Evolutionary conservation across 2,329 filamentous ascomycete species (phyloP).

Genomic region (Laburnicola sp.): DNA sequence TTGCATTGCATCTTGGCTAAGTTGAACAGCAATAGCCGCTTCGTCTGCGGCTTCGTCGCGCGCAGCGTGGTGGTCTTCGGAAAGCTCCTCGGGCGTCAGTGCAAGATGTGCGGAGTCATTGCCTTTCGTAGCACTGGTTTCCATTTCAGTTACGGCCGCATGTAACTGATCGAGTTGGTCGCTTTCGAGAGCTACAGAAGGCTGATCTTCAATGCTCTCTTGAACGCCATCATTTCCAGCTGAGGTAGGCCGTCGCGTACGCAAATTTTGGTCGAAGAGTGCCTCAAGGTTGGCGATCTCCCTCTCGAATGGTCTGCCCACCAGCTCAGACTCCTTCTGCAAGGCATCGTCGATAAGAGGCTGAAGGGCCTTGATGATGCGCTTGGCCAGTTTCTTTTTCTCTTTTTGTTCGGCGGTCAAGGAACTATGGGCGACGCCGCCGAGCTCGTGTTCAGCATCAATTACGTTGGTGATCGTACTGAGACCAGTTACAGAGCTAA

Average conservation of each 20-base stretch:
- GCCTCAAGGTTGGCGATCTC: conserved; percentile 74
- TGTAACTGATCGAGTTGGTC: conserved; percentile 5
- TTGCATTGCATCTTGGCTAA: conserved; percentile 35
- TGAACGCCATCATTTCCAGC: conserved; percentile 26
- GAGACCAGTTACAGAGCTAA: conserved; percentile 58
- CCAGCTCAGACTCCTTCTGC: conserved; percentile 79
- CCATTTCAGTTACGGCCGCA: neutral
- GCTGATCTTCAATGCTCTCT: conserved; percentile 25
- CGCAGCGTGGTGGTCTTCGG: conserved; percentile 28
- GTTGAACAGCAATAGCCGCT: conserved; percentile 41
- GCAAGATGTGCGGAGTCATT: conserved; percentile 32
- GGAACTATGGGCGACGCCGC: conserved; percentile 46
- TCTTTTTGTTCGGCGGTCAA: conserved; percentile 71
- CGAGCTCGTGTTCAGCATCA: conserved; percentile 49
- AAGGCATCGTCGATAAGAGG: conserved; percentile 75
- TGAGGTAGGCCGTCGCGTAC: conserved; percentile 50
- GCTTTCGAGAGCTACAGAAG: conserved; percentile 4
- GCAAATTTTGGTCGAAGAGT: conserved; percentile 69
- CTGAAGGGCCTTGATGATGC: conserved; percentile 83
- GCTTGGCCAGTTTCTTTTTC: conserved; percentile 80
- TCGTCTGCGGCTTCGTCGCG: conserved; percentile 43
- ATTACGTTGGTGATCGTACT: conserved; percentile 47
- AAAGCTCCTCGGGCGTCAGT: conserved; percentile 42
- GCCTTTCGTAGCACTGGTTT: conserved; percentile 20
- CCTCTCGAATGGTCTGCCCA: conserved; percentile 68